Evolutionary conservation across 768 basidiomycete genomes (phyloP), one percentile per base, ranked within the genome.

Genomic region (Melanogaster broomeanus): DNA sequence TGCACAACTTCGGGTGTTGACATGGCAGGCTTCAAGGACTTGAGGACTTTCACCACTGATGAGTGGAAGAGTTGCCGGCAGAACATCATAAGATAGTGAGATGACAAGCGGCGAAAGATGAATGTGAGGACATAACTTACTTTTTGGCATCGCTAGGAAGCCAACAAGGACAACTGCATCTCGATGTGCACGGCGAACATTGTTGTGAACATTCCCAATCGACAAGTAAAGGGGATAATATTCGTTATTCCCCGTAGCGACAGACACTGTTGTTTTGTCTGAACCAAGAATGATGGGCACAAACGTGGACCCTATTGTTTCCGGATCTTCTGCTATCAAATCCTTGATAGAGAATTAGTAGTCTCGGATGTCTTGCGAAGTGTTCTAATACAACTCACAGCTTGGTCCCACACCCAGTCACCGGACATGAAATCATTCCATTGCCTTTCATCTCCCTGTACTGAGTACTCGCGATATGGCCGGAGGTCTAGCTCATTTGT

Each of bases 291-390:
- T 57, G 27, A 53, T 39, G 11, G 52, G 52, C 2, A 49, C 39
- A 11, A 51, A 48, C 35, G 50, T 53, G 3, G 56, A 47, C 1
- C 61, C 61, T 30, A 61, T 51, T 0, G 48, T 58, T 15, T 27
- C 15, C 5, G 45, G 33, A 41, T 62, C 55, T 9, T 25, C 25
- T 0, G 63, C 42, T 49, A 68, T 66, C n/a, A 39, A 53, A 44
- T 68, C 60, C 67, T 71, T 12, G 3, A 27, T 25, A 19, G 69
- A 5, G 16, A 72, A 73, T 71, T 2, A 73, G 40, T 16, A 24
- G 15, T 37, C 5, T 15, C 4, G 15, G 4, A 16, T 6, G 18
- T 37, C 6, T 37, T n/a, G n/a, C n/a, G 13, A 16, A 16, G 4
- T 37, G 4, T 37, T 15, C 4, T 28, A 28, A 9, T 28, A 28